Evolutionary conservation across 2,329 filamentous ascomycete genomes (phyloP), one percentile per base, ranked within the genome.

Genomic region (Exophiala alcalophila): DNA sequence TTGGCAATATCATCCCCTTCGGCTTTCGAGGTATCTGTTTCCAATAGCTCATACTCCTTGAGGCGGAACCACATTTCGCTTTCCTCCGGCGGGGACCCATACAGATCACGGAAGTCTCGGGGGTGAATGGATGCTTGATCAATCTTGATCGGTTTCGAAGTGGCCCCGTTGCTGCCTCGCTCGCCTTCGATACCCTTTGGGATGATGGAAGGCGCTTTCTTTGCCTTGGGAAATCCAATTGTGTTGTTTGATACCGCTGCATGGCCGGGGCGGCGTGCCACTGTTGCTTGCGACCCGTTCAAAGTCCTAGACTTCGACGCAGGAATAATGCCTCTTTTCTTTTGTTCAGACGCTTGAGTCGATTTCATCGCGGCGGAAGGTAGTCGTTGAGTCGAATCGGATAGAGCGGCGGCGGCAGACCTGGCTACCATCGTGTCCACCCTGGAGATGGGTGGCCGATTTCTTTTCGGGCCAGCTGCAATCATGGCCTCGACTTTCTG

Each of bases 141-240:
- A 20, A 50, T 28, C 29, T 61, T 59, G 19, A 36, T 20, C 15
- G 50, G 47, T 19, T 49, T 44, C 63, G 50, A 19, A 55, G 56
- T 23, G 58, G 58, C 10, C 61, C 62, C 33, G 64, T 55, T 12
- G 56, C 60, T 26, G 14, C 29, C 28, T 34, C 40, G 30, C 44
- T 45, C 37, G 4, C 11, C 14, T 25, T 37, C 40, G 27, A 15
- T 27, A 15, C 36, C 37, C 29, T 34, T 46, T 3, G 54, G 58
- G 4, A 72, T 51, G 18, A 61, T 61, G 5, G 63, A 63, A 14
- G 71, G 71, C 2, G 73, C 68, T 8, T 69, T 68, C 23, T 86
- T 78, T 23, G 90, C 89, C 62, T 84, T 87, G 42, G 78, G 86
- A 61, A 94, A 95, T 11, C 90, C 90, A 28, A 95, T 75, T 0